Conservation (phyloP, 2,329 filamentous ascomycete species). For the Ophiostoma novo-ulmi region DNA sequence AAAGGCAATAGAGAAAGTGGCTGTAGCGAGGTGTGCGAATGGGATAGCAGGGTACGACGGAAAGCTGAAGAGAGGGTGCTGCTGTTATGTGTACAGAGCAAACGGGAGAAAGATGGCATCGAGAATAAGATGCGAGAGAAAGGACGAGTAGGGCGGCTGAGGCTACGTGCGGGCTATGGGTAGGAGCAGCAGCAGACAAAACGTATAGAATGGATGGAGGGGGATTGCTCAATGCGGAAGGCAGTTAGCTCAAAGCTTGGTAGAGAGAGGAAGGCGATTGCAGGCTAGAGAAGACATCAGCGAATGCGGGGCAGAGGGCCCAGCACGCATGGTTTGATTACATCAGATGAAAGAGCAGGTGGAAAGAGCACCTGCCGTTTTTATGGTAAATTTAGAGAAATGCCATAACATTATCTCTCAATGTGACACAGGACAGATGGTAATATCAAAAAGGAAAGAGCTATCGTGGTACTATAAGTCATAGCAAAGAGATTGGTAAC, state of each 20-base stretch:
- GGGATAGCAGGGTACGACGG: not conserved
- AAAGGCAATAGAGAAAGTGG: not conserved
- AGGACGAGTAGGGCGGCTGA: not conserved
- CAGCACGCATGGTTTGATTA: not conserved
- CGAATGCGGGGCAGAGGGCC: constrained; percentile 10
- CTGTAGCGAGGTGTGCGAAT: not conserved
- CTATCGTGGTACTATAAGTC: not conserved
- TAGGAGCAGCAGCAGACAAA: not conserved
- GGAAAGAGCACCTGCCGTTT: constrained; percentile 4
- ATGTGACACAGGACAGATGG: not conserved
- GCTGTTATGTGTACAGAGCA: constrained; percentile 15
- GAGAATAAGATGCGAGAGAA: not conserved
- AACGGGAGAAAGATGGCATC: not conserved
- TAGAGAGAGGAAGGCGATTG: constrained; percentile 14
- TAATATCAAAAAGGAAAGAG: not conserved
- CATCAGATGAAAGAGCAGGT: not conserved
- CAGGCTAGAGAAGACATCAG: not conserved
- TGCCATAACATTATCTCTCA: too few relatives aligned
- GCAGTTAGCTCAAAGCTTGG: constrained; percentile 6
- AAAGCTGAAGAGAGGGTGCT: not conserved
- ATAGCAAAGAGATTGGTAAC: not conserved
- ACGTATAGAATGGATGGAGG: not conserved
- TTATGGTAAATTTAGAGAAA: not conserved
- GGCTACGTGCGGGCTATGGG: constrained; percentile 2
- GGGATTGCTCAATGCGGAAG: constrained; percentile 14